Conservation (phyloP, 306 rosid species). For the Pueraria montana region DNA sequence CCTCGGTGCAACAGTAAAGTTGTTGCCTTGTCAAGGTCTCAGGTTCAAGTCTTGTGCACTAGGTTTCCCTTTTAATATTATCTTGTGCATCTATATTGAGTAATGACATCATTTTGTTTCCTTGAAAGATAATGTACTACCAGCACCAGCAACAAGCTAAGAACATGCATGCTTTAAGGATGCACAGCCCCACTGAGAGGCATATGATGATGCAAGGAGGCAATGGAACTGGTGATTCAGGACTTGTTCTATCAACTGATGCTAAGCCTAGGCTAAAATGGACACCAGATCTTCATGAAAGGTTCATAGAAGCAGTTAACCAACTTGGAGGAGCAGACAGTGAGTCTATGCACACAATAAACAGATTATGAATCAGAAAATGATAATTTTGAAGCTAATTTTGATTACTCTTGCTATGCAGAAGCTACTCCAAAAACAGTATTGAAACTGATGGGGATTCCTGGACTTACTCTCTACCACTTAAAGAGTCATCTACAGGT, state of each 20-base stretch:
- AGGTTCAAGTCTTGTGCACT: neutral
- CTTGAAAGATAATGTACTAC: constrained; percentile 61
- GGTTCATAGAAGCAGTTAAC: constrained; percentile 86
- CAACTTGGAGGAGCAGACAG: constrained; percentile 93
- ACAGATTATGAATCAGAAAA: neutral
- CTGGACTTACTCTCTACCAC: constrained; percentile 90
- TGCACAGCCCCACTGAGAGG: constrained; percentile 61
- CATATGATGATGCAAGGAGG: constrained; percentile 69
- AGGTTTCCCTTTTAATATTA: neutral
- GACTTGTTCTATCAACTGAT: constrained; percentile 88
- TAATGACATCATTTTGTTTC: constrained; percentile 31
- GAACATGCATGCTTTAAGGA: constrained; percentile 64
- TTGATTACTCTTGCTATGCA: constrained; percentile 48
- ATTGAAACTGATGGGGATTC: constrained; percentile 87
- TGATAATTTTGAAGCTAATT: constrained; percentile 27
- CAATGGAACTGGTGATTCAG: constrained; percentile 65
- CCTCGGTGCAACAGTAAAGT: neutral
- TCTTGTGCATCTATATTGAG: constrained; percentile 32
- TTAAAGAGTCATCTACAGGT: constrained; percentile 95
- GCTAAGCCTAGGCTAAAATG: constrained; percentile 94
- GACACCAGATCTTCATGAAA: constrained; percentile 89
- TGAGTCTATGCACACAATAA: constrained; percentile 52
- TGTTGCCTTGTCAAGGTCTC: neutral
- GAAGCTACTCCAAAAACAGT: constrained; percentile 96
- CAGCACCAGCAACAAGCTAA: constrained; percentile 67